Evolutionary conservation across 148 eudicot species (phyloP).

Genomic region (Selenicereus undatus): DNA sequence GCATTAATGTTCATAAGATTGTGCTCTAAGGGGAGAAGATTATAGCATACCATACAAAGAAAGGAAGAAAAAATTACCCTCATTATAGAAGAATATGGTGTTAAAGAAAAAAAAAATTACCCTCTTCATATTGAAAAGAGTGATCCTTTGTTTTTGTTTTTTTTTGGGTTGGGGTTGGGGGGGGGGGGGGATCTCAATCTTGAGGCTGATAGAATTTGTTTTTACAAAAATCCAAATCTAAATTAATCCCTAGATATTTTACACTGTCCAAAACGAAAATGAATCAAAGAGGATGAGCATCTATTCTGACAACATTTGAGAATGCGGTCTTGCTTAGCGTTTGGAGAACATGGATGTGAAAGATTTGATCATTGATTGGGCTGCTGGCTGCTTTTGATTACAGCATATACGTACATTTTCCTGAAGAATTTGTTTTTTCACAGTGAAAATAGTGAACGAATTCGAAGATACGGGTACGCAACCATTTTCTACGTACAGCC

Average conservation of each 20-base stretch:
- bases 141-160: too few relatives aligned
- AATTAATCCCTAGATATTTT: background rate
- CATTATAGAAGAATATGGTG: too few relatives aligned
- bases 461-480: background rate
- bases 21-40: too few relatives aligned
- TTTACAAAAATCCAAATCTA: too few relatives aligned
- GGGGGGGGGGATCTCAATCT: too few relatives aligned
- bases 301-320: constrained; percentile 24
- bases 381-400: background rate
- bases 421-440: background rate
- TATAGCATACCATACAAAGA: too few relatives aligned
- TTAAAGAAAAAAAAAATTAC: too few relatives aligned
- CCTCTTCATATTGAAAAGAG: too few relatives aligned
- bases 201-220: too few relatives aligned
- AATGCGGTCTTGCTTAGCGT: constrained; percentile 21
- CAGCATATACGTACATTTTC: background rate
- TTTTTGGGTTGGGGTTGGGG: too few relatives aligned
- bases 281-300: constrained; percentile 5
- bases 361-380: constrained; percentile 10
- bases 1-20: too few relatives aligned
- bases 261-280: background rate
- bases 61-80: too few relatives aligned
- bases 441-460: background rate
- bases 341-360: constrained; percentile 19
- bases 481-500: background rate